Percentiles rank a stretch among this genome's conserved stretches.
Conservation (phyloP, 2,329 filamentous ascomycete species). For the Fusarium sp. region DNA sequence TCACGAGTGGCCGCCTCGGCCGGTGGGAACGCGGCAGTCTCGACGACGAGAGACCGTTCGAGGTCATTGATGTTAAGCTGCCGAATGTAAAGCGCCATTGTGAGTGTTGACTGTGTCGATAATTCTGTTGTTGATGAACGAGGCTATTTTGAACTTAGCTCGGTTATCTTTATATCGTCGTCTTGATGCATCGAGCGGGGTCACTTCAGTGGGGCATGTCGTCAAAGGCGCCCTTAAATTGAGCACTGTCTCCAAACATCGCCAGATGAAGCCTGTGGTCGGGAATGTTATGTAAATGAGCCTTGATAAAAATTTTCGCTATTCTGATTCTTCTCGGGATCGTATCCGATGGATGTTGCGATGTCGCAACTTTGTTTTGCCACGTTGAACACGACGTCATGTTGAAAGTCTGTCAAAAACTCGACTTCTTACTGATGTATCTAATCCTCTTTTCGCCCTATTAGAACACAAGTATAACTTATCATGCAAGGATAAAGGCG, state of each 20-base stretch:
- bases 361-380: neutral
- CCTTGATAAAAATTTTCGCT: neutral
- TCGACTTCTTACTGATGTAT: neutral
- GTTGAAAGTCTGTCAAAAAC: neutral
- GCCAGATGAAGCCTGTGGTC: neutral
- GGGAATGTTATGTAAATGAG: neutral
- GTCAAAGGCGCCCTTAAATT: neutral
- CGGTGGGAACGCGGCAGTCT: constrained; percentile 47
- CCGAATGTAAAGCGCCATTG: constrained; percentile 43
- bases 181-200: neutral
- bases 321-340: neutral
- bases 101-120: neutral
- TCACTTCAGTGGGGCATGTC: neutral
- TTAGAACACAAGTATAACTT: neutral
- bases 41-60: constrained; percentile 40
- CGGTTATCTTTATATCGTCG: neutral
- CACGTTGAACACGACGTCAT: neutral
- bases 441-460: neutral
- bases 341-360: neutral
- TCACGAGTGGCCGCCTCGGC: constrained; percentile 46
- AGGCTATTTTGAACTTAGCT: neutral
- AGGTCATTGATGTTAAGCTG: constrained; percentile 41
- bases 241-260: neutral
- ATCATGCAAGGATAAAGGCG: neutral
- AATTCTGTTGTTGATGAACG: neutral